Conservation (phyloP, 2,329 filamentous ascomycete genomes). For the Fusarium dlaminii region DNA sequence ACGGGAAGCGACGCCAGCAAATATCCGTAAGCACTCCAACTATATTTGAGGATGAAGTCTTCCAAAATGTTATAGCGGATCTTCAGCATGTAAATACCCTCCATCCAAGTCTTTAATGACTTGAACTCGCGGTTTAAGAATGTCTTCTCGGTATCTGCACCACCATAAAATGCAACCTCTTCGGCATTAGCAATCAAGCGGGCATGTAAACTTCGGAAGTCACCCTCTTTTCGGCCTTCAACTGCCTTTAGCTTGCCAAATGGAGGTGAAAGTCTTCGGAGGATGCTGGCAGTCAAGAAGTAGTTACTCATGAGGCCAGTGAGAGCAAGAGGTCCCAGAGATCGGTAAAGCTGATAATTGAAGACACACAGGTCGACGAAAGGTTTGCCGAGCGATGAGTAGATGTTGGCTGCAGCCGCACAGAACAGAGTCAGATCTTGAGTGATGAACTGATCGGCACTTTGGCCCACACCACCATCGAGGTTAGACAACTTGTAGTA, state of each 20-base stretch:
- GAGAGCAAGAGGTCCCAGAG: constrained; percentile 86
- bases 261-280: constrained; percentile 88
- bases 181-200: constrained; percentile 96
- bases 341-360: constrained; percentile 95
- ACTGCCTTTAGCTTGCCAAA: constrained; percentile 98
- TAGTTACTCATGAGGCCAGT: constrained; percentile 91
- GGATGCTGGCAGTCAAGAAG: constrained; percentile 89
- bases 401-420: constrained; percentile 87
- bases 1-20: constrained; percentile 91
- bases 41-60: constrained; percentile 97
- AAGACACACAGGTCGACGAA: constrained; percentile 97
- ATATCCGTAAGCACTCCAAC: constrained; percentile 98
- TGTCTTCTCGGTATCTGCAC: constrained; percentile 92
- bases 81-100: constrained; percentile 96
- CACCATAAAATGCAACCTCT: constrained; percentile 97
- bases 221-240: constrained; percentile 92
- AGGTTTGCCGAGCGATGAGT: constrained; percentile 97
- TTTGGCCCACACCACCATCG: constrained; percentile 90
- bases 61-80: constrained; percentile 99
- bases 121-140: constrained; percentile 93
- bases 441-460: constrained; percentile 96
- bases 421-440: constrained; percentile 97
- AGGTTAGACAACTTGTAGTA: constrained; percentile 96
- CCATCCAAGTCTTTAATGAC: constrained; percentile 96
- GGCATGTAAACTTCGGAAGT: constrained; percentile 91